A percentile compares a stretch with the other conserved stretches of the same genome.
phyloP scores from a whole-genome alignment of 495 filamentous ascomycete genomes.

The Umbilicaria muhlenbergii region DNA sequence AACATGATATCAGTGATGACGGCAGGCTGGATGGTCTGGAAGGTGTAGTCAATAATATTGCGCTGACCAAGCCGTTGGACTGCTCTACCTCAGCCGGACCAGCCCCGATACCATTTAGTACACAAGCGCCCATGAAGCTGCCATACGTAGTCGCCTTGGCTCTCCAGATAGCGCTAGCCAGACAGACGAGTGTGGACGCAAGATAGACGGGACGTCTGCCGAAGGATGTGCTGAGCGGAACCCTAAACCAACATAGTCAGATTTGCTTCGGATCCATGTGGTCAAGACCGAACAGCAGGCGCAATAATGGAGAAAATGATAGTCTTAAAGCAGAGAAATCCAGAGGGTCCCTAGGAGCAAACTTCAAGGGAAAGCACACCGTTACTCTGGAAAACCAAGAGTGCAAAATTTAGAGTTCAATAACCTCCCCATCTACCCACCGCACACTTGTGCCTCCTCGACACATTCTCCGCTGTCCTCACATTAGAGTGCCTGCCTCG shows the following conservation, averaged over 20 bases:
- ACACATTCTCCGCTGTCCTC: no score
- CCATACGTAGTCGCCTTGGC: constrained; percentile 38
- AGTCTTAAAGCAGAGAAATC: no score
- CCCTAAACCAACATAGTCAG: constrained; percentile 16
- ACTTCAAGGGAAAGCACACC: no score
- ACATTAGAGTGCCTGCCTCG: no score
- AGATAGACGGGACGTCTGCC: constrained; percentile 44
- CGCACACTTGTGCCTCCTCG: no score
- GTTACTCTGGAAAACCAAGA: neutral
- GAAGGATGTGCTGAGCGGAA: constrained; percentile 41
- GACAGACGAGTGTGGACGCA: constrained; percentile 36
- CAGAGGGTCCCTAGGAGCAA: no score
- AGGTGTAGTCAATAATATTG: constrained; percentile 16
- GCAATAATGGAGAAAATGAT: no score
- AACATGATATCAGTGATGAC: constrained; percentile 55
- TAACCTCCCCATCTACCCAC: no score
- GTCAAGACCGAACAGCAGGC: no score
- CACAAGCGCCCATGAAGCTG: constrained; percentile 44
- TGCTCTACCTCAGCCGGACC: constrained; percentile 26
- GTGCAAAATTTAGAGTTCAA: neutral
- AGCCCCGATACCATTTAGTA: constrained; percentile 46
- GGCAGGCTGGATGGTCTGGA: constrained; percentile 43
- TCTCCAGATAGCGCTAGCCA: constrained; percentile 44
- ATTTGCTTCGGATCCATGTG: no score
- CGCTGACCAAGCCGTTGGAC: neutral